Percentiles rank a stretch among this genome's conserved stretches.
phyloP scores from a whole-genome alignment of 2,329 filamentous ascomycete species.

The Aspergillus ustus region DNA sequence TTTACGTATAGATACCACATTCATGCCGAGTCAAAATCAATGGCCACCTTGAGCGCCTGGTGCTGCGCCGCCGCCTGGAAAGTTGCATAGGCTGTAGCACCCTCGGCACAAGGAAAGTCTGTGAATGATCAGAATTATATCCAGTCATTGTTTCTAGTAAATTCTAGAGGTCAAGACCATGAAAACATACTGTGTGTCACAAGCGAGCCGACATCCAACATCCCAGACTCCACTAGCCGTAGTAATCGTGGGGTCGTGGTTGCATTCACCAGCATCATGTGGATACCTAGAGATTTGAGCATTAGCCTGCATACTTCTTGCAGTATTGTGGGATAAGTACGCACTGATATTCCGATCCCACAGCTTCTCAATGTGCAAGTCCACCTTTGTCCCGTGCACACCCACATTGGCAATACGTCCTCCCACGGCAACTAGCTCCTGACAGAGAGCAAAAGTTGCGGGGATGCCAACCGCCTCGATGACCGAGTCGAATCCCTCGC shows the following conservation, averaged over 20 bases:
- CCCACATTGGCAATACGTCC: slow-evolving; percentile 61
- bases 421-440: slow-evolving; percentile 58
- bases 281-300: slow-evolving; percentile 22
- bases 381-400: slow-evolving; percentile 52
- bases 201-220: slow-evolving; percentile 22
- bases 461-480: slow-evolving; percentile 64
- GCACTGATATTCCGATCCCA: background rate
- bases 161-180: background rate
- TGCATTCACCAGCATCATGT: slow-evolving; percentile 30
- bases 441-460: slow-evolving; percentile 58
- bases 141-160: background rate
- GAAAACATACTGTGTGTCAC: slow-evolving; percentile 29
- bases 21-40: slow-evolving; percentile 20
- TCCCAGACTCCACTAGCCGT: slow-evolving; percentile 21
- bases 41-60: slow-evolving; percentile 28
- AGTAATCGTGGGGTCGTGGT: slow-evolving; percentile 25
- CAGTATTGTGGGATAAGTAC: background rate
- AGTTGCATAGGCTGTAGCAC: slow-evolving; percentile 21
- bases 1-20: background rate
- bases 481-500: slow-evolving; percentile 60
- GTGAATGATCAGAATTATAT: background rate
- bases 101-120: slow-evolving; percentile 25
- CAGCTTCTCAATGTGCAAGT: background rate
- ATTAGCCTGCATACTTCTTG: background rate
- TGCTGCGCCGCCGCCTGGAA: slow-evolving; percentile 26